Evolutionary conservation across 2,329 filamentous ascomycete species (phyloP).

Genomic region (Graphilbum sp.): DNA sequence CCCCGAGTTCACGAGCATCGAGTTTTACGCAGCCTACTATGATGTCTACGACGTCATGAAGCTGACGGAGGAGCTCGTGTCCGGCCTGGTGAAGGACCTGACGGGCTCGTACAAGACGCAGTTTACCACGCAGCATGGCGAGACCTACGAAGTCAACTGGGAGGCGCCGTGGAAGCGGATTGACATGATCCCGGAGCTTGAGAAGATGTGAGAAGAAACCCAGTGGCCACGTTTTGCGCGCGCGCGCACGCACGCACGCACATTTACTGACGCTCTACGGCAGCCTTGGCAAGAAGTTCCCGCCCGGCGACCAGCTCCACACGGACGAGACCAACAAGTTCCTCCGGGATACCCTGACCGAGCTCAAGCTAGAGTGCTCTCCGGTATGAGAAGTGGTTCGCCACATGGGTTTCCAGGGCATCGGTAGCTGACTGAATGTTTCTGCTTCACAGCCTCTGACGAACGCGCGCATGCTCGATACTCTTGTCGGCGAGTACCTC

Average conservation of each 20-base stretch:
- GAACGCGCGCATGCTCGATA: constrained; percentile 92
- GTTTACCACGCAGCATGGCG: constrained; percentile 74
- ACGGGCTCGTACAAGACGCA: constrained; percentile 73
- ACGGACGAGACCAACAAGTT: constrained; percentile 80
- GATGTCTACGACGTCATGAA: constrained; percentile 86
- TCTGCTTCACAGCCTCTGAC: constrained; percentile 64
- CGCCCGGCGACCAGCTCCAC: constrained; percentile 74
- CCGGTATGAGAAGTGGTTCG: no score
- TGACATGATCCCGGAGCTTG: constrained; percentile 89
- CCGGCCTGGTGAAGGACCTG: constrained; percentile 72
- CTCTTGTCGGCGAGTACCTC: constrained; percentile 84
- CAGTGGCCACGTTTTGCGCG: no score
- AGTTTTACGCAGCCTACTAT: constrained; percentile 92
- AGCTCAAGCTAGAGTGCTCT: constrained; percentile 78
- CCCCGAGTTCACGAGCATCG: constrained; percentile 92
- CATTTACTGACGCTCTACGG: neutral
- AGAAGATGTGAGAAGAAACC: constrained; percentile 36
- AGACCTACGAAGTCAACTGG: constrained; percentile 90
- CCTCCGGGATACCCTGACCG: constrained; percentile 68
- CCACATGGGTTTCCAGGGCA: no score
- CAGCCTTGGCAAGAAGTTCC: constrained; percentile 68
- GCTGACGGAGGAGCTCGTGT: constrained; percentile 85
- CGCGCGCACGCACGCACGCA: no score
- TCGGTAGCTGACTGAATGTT: no score
- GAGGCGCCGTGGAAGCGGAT: constrained; percentile 82